Evolutionary conservation across 495 filamentous ascomycete species (phyloP), one percentile per base, ranked within the genome.

Genomic region (Margaritispora aquatica): DNA sequence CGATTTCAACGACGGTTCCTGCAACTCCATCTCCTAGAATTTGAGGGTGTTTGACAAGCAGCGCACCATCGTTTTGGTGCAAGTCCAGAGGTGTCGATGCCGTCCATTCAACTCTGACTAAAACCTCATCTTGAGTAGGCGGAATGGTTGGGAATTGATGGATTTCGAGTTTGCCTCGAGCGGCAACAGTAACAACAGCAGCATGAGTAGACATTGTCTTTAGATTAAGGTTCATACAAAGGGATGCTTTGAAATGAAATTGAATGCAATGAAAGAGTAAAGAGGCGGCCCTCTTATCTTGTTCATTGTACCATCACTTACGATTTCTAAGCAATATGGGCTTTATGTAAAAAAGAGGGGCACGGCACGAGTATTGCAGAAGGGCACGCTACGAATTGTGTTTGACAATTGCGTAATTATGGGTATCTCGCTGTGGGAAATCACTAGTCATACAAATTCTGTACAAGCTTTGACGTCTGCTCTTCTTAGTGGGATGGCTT

Each of bases 11-110:
- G 27, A 82, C 71, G 11, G 70, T 68, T 5, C 79, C 78, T 24
- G 71, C 78, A 27, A 69, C 64, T 27, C 71, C 69, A 26, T 69
- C 68, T 15, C 77, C 76, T 11, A 67, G 63, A 41, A 59, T 23
- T 13, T 78, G 75, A 0, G 64, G 66, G 15, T 68, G 63, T n/a
- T 53, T 64, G 26, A 80, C 64, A 2, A 77, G 53, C 1, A 83
- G 67, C 8, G 75, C 78, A 36, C 79, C 75, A 59, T 79, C 77
- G 38, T 74, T 75, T 61, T 80, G 75, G 66, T 83, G 80, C 27
- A 83, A 69, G 63, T 83, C 78, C 1, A 83, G 68, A 0, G 80
- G 80, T 17, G 76, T 76, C 15, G 80, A 80, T 19, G 78, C 69
- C 4, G 78, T 81, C 76, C 75, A 81, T 54, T 75, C 64, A 4